These are phyloP conservation scores for Penicillium parvum DNA, from an alignment of 495 filamentous ascomycete genomes.

Conservation along the genomic window DNA sequence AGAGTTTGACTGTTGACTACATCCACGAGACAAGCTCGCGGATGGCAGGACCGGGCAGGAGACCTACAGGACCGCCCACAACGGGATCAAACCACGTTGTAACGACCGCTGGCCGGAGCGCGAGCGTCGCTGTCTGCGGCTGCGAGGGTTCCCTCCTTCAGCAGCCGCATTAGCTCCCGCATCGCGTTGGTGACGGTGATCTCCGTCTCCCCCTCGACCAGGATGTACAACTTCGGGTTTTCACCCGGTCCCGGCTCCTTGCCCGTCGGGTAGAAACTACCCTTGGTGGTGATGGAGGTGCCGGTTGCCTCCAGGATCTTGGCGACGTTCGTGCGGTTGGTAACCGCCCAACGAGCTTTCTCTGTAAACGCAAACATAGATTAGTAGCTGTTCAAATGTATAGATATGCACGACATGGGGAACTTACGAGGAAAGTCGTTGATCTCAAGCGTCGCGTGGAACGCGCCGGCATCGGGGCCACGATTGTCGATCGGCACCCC, in stretches of 20 bases:
- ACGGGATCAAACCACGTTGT: conserved; percentile 70
- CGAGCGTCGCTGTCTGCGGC: conserved; percentile 80
- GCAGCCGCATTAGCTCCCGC: conserved; percentile 78
- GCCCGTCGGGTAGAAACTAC: conserved; percentile 77
- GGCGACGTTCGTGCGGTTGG: conserved; percentile 96
- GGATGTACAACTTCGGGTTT: conserved; percentile 89
- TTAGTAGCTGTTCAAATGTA: conserved; percentile 16
- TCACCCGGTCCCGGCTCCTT: conserved; percentile 71
- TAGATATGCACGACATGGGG: background rate
- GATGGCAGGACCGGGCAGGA: no score
- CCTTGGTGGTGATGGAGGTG: conserved; percentile 96
- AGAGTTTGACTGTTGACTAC: no score
- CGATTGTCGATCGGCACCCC: conserved; percentile 98
- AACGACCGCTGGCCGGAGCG: conserved; percentile 77
- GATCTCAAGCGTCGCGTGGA: conserved; percentile 96
- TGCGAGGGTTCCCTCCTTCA: conserved; percentile 90
- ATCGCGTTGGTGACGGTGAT: conserved; percentile 87
- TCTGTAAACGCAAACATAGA: conserved; percentile 42
- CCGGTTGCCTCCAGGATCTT: conserved; percentile 95
- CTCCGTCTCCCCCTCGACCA: conserved; percentile 97
- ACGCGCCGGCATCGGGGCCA: conserved; percentile 93
- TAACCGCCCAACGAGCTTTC: conserved; percentile 98
- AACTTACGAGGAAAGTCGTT: conserved; percentile 92
- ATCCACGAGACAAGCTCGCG: no score
- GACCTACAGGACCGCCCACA: no score